Evolutionary conservation across 2,329 filamentous ascomycete genomes (phyloP).

Genomic region (Thelonectria rubi): DNA sequence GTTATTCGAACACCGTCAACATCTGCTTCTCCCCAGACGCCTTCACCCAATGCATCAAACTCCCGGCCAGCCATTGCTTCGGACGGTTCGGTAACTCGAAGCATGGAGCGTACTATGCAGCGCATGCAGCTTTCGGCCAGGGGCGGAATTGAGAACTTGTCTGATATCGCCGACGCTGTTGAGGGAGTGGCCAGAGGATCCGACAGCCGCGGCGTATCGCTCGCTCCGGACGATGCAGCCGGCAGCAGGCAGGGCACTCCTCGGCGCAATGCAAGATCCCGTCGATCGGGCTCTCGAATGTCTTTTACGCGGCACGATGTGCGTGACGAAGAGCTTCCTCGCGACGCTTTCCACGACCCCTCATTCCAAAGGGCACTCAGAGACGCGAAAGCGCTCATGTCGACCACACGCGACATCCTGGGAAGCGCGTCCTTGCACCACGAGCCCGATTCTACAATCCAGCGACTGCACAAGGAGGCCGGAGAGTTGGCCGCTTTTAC

Average conservation of each 20-base stretch:
- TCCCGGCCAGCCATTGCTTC: neutral
- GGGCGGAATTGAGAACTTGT: conserved; percentile 9
- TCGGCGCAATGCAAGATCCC: conserved; percentile 9
- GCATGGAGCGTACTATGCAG: conserved; percentile 5
- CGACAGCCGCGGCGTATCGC: conserved; percentile 17
- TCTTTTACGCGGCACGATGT: conserved; percentile 35
- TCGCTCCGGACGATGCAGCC: conserved; percentile 21
- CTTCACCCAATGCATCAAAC: neutral
- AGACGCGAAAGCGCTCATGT: conserved; percentile 47
- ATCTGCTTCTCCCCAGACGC: conserved; percentile 22
- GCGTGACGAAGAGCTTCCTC: conserved; percentile 45
- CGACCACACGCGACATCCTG: conserved; percentile 45
- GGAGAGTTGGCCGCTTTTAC: conserved; percentile 48
- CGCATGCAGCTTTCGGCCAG: conserved; percentile 23
- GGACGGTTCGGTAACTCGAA: neutral
- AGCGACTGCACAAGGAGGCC: conserved; percentile 46
- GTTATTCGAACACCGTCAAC: conserved; percentile 29
- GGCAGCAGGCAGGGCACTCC: conserved; percentile 7
- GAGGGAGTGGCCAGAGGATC: conserved; percentile 21
- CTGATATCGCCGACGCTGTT: conserved; percentile 15
- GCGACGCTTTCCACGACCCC: conserved; percentile 49
- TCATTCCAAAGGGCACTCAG: conserved; percentile 47
- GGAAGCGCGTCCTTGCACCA: conserved; percentile 46
- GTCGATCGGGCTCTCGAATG: conserved; percentile 24
- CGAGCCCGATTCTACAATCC: conserved; percentile 52